phyloP scores from a whole-genome alignment of 2,329 filamentous ascomycete genomes.

The Epichloe festucae region DNA sequence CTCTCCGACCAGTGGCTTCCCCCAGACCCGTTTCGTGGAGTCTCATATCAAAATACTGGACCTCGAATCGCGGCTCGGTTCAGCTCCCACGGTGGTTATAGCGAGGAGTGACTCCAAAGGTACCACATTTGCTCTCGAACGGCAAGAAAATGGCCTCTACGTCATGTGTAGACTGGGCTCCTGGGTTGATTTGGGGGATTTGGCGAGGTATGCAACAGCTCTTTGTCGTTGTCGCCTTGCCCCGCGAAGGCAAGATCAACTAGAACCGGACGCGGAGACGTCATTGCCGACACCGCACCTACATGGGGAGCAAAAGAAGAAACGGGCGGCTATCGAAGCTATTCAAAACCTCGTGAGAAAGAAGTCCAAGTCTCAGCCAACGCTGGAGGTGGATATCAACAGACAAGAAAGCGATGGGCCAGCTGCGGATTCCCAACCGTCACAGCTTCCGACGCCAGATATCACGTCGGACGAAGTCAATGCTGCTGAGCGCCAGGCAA shows the following conservation, averaged over 20 bases:
- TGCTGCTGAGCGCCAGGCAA: not conserved
- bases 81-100: conserved; percentile 43
- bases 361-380: conserved; percentile 30
- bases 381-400: conserved; percentile 22
- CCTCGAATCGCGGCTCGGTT: conserved; percentile 45
- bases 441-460: conserved; percentile 10
- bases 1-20: conserved; percentile 35
- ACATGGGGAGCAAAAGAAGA: conserved; percentile 39
- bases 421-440: conserved; percentile 5
- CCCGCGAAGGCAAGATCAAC: conserved; percentile 9
- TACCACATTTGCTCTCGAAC: conserved; percentile 51
- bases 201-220: conserved; percentile 36
- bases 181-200: conserved; percentile 48
- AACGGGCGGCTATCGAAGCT: conserved; percentile 47
- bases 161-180: conserved; percentile 53
- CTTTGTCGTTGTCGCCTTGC: conserved; percentile 19
- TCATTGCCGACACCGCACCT: conserved; percentile 30
- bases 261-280: conserved; percentile 9
- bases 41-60: conserved; percentile 51
- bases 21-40: conserved; percentile 45
- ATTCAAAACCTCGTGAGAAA: conserved; percentile 49
- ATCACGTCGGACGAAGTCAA: not conserved
- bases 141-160: conserved; percentile 47
- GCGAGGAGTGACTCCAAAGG: conserved; percentile 43
- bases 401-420: conserved; percentile 9